Evolutionary conservation across 139 green algal genomes (phyloP).

Genomic region (Chlorella sp.): DNA sequence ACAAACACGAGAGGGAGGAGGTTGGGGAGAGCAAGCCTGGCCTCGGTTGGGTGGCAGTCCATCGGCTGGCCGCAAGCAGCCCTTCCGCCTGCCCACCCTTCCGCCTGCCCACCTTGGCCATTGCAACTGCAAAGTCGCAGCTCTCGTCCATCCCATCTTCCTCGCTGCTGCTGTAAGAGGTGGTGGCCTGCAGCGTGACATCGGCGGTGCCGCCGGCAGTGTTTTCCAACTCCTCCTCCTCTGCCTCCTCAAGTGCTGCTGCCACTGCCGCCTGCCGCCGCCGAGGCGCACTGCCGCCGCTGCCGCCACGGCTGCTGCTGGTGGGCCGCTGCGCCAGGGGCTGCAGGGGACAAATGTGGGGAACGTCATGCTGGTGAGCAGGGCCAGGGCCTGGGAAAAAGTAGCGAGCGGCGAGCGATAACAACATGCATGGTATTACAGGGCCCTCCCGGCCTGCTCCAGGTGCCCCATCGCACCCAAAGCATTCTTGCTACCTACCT

Average conservation of each 20-base stretch:
- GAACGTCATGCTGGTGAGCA: background rate
- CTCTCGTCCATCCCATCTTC: background rate
- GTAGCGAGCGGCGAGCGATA: too few relatives aligned
- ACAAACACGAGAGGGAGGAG: too few relatives aligned
- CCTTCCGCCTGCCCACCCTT: background rate
- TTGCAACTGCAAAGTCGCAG: slow-evolving; percentile 20
- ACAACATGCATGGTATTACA: too few relatives aligned
- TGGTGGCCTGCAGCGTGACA: background rate
- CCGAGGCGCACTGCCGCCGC: background rate
- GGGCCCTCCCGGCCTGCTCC: too few relatives aligned
- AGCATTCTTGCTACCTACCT: too few relatives aligned
- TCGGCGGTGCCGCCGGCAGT: background rate
- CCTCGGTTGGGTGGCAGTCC: too few relatives aligned
- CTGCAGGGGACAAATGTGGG: background rate
- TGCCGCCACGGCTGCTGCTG: slow-evolving; percentile 8
- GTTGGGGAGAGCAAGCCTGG: too few relatives aligned
- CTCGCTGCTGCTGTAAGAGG: background rate
- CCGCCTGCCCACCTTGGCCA: slow-evolving; percentile 14
- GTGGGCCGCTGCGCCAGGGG: background rate
- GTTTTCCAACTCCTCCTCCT: background rate
- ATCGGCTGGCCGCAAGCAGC: too few relatives aligned
- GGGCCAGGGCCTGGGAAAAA: too few relatives aligned
- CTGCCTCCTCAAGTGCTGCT: slow-evolving; percentile 2
- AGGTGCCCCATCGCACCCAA: too few relatives aligned
- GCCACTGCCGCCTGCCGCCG: background rate